Evolutionary conservation across 768 basidiomycete genomes (phyloP), one percentile per base, ranked within the genome.

Genomic region (Wakefieldia striispora): DNA sequence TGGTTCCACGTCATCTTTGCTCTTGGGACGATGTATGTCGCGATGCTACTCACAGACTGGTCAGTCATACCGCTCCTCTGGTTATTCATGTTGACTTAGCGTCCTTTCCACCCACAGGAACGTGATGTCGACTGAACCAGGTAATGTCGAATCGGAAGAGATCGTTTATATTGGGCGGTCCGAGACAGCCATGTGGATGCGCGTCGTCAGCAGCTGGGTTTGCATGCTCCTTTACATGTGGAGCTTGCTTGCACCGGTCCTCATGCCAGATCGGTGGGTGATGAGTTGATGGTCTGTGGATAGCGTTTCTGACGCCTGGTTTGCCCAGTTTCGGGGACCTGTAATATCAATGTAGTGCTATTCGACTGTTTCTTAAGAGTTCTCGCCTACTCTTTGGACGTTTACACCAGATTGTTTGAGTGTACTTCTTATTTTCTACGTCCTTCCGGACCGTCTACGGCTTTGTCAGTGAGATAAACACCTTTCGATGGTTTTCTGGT

Each of bases 1-100:
- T 99, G 94, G 93, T 98, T 99, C 83, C 97, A 99, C 64, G 72
- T 97, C 67, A 97, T 99, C 61, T 99, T 98, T 65, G 83, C 88
- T 39, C 87, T 98, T 58, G 97, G 84, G 24, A 77, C 93, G 13
- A 98, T 98, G 97, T 99, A 99, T 70, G 93, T 97, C 21, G 93
- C 91, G 6, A 95, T 97, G 81, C 75, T 99, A 13, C 70, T 99
- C 46, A 99, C 95, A 1, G 95, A 99, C 70, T 98, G 97, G 95
- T 95, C 67, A 49, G 90, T 75, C 33, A 20, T 17, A 21, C 2
- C 34, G n/a, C n/a, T 39, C 38, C 31, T 35, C 4, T 9, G 11
- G 14, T 19, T 3, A 11, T 27, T 46, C 27, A 9, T 52, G 21
- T 29, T 33, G 31, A 29, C 13, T 37, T 38, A 50, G 51, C 50